Base-by-base conservation (phyloP, 1,284 basidiomycete species). In the Pseudozyma tsukubaensis region DNA sequence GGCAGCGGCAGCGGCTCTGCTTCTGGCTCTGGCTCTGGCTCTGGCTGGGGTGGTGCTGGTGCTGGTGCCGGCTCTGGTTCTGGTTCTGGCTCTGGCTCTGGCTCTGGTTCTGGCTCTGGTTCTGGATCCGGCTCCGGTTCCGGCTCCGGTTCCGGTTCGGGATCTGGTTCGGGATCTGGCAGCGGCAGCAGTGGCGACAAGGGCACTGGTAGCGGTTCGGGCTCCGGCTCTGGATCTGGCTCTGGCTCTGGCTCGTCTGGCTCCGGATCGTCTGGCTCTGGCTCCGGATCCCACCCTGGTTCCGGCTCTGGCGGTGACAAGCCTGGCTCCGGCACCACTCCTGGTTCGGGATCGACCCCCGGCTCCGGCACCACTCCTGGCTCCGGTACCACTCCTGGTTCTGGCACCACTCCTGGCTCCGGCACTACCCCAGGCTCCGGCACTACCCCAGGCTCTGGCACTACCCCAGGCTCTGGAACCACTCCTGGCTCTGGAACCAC, bases 81-180 rank as follows among this genome's bases (percentile, higher is more conserved):
- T 4, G 52, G 61, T 8, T 56, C 42, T 18, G 61, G 54, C 11
- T 39, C 35, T n/a, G 50, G 61, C 29, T 50, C 47, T 18, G 59
- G 59, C 11, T 61, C 59, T 3, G 48, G 52, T 34, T 51, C 55
- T 10, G 61, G 59, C 21, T 47, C 47, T n/a, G 59, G 59, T 34
- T 49, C 52, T 21, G 51, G 61, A 34, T 56, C 53, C 1, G 54
- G 61, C 29, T 59, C 55, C 16, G 50, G 50, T 9, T 35, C 29
- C 21, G 60, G 60, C 19, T 54, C 49, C 8, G 55, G 61, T 13
- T 34, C 34, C 5, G 50, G 47, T 21, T 57, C 55, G 12, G 48
- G 53, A 48, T 37, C 32, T 34, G 50, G 50, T 7, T 59, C 55
- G 43, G 49, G 40, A 12, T 44, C 42, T 40, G 50, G 54, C 29